Conservation (phyloP, 306 rosid species). For the Vicia villosa region DNA sequence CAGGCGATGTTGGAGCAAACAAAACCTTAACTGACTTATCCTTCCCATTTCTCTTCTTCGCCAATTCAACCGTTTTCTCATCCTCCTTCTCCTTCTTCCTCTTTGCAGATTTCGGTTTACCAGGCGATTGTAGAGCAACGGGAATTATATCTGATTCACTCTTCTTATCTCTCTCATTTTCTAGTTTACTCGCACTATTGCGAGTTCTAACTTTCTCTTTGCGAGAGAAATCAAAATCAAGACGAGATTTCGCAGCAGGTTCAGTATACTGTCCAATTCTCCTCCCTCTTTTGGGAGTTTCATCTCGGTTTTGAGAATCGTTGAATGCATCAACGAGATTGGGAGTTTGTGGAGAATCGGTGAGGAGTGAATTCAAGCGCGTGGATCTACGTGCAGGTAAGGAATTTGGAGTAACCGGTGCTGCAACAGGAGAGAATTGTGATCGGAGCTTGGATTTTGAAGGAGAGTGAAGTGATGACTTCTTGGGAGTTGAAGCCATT, state of each 20-base stretch:
- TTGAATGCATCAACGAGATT: neutral
- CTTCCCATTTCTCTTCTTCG: slow-evolving; percentile 35
- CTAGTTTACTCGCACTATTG: neutral
- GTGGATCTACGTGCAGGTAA: slow-evolving; percentile 56
- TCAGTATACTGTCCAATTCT: neutral
- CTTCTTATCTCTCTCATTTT: slow-evolving; percentile 15
- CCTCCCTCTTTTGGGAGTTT: slow-evolving; percentile 28
- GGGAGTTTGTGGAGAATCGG: slow-evolving; percentile 29
- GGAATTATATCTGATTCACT: slow-evolving; percentile 21
- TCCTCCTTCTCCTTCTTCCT: slow-evolving; percentile 50
- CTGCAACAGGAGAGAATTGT: slow-evolving; percentile 37
- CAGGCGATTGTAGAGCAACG: slow-evolving; percentile 55
- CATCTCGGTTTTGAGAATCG: neutral
- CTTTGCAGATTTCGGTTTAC: slow-evolving; percentile 46
- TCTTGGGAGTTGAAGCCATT: slow-evolving; percentile 72
- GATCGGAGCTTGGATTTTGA: slow-evolving; percentile 37
- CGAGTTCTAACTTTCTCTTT: neutral
- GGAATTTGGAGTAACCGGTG: slow-evolving; percentile 58
- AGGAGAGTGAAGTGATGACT: slow-evolving; percentile 43
- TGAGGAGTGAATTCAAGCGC: slow-evolving; percentile 46
- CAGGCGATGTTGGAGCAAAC: slow-evolving; percentile 59
- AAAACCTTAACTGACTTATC: slow-evolving; percentile 14
- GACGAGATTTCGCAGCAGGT: slow-evolving; percentile 1
- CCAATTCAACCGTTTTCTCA: slow-evolving; percentile 24
- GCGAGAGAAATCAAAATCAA: slow-evolving; percentile 22